Base-by-base conservation (phyloP, 805 yeast genomes). In the Candida orba region DNA sequence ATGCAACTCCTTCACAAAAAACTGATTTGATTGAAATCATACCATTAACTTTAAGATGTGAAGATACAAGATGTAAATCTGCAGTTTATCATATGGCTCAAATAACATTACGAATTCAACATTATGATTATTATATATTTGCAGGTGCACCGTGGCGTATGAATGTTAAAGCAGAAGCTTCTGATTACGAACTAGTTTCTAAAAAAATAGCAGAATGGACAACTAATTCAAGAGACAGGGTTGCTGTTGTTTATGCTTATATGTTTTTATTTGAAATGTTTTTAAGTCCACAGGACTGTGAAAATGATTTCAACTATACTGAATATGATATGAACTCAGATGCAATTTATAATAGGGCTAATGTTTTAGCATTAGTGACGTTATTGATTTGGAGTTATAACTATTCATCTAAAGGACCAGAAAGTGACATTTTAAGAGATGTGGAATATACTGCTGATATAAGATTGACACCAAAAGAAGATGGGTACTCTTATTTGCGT, bases 71-170 rank as follows among this genome's bases (percentile, higher is more conserved):
- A 39, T 81, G 86, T 59, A 78, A 77, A 48, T 72, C 78, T 46
- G 81, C 87, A 0, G 75, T 80, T 42, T 83, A 78, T 60, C 90
- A 86, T 56, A 69, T 84, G 65, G 78, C 86, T 1, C 90, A 84
- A 56, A 76, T 84, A 14, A 75, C 79, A 37, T 73, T 86, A 57
- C 76, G 85, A 41, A 73, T 83, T 25, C 80, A 84, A 44, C 87
- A 84, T 49, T 81, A 84, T 60, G 95, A 87, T 60, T 77, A 84
- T 45, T 84, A 84, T 42, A 80, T 84, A 6, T 81, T 70, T 59
- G 81, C 90, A 3, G 96, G 96, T 1, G 84, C 88, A 8, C 93
- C 93, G 1, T 77, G 83, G 64, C 74, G 89, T 53, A 80, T 84
- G 81, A 84, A 77, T 53, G 87, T 81, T 31, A 68, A 67, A 33